Evolutionary conservation across 139 green algal species (phyloP), one percentile per base, ranked within the genome.

Genomic region (Coelastrella sp.): DNA sequence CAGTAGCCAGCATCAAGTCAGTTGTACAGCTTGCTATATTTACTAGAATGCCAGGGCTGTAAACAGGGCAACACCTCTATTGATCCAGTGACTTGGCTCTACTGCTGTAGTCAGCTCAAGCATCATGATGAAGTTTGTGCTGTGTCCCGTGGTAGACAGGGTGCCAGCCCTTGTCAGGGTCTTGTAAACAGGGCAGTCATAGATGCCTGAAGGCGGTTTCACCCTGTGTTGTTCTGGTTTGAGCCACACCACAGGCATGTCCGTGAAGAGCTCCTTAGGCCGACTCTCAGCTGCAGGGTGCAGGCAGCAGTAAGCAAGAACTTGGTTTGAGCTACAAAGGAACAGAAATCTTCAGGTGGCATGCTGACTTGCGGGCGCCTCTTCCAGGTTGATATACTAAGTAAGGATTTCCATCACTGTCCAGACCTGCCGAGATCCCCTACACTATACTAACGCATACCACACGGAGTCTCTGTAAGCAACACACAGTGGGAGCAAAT

Each of bases 51-150:
- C 22, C 19, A 98, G 90, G 8, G 92, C 92, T 8, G 95, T 97
- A 88, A 98, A 98, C 17, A 98, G 90, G 5, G 93, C 96, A 20
- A 98, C 94, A 5, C 95, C 95, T 0, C 96, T 73, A 87, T 97
- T 96, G 85, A 98, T 95, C 96, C 96, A 98, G 92, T 97, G 95
- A 19, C 80, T 86, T 74, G 97, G 89, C 64, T 90, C 58, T 93
- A 94, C n/a, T 32, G 94, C 93, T n/a, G 66, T 94, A 17, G 92
- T 90, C 82, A 98, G 73, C 88, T 97, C 96, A 58, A 98, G 66
- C 89, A 95, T 96, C 93, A 98, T 95, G 10, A 98, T 93, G 91
- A 98, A 98, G 93, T 98, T 98, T 60, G 96, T 98, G 23, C 93
- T 97, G 92, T 98, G 96, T 10, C 96, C 96, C 5, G 96, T 98